Evolutionary conservation across 140 eudicot species (phyloP).

Genomic region (Oenanthe javanica): DNA sequence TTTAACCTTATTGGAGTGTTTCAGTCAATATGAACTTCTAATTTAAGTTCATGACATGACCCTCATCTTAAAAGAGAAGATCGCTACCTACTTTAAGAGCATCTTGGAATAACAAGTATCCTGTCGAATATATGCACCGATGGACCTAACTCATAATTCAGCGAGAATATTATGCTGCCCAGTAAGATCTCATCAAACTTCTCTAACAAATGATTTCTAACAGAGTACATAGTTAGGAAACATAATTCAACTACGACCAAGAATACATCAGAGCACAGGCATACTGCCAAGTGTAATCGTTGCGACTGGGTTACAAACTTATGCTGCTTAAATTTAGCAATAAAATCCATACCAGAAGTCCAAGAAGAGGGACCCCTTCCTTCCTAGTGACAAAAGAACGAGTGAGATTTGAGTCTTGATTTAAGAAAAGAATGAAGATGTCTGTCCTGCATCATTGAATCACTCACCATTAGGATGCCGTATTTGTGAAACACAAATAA

Average conservation of each 20-base stretch:
- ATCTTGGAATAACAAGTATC: neutral
- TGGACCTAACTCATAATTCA: neutral
- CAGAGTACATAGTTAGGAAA: neutral
- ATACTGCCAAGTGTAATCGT: neutral
- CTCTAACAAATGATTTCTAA: neutral
- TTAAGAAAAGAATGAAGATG: constrained; percentile 80
- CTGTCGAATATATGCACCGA: neutral
- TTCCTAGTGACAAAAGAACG: constrained; percentile 73
- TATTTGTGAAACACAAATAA: constrained; percentile 1
- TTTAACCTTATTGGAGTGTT: neutral
- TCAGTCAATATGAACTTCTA: neutral
- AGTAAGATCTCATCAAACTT: neutral
- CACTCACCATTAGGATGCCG: constrained; percentile 20
- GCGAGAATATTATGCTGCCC: neutral
- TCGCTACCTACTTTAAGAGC: neutral
- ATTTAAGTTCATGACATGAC: neutral
- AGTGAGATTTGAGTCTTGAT: constrained; percentile 72
- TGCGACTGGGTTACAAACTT: neutral
- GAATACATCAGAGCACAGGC: neutral
- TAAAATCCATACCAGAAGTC: constrained; percentile 66
- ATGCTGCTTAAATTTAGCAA: neutral
- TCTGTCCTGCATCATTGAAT: constrained; percentile 95
- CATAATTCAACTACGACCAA: neutral
- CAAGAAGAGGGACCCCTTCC: constrained; percentile 74
- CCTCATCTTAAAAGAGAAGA: neutral